Evolutionary conservation across 352 stramenopile species (phyloP), one percentile per base, ranked within the genome.

Genomic region (Phytophthora pistaciae): DNA sequence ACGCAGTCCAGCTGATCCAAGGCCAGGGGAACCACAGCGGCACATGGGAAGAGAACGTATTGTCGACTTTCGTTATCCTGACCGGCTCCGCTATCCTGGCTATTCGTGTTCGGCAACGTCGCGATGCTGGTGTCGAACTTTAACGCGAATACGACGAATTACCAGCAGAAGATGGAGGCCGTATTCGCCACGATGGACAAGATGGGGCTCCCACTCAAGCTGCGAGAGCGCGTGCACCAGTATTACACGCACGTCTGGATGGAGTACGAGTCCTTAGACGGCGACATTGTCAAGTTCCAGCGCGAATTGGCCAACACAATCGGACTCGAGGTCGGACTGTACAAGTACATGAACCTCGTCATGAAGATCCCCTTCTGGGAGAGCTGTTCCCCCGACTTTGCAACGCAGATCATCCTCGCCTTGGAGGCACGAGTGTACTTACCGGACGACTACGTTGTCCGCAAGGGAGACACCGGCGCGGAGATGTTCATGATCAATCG

Each of bases 401-500:
- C 31, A 7, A 59, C 53, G n/a, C 53, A 59, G 16, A 25, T 59
- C 29, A 36, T 59, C 3, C 18, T 59, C 14, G 44, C 18, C 29
- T 36, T 59, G 14, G 53, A 6, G 0, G 53, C 44, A 4, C 18
- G 53, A 5, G 53, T 59, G 3, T 59, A 59, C 21, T 10, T 59
- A 16, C 53, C 29, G 2, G 53, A 59, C 46, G 53, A 48, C 29
- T 59, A 59, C 20, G 53, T 59, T 18, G 31, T 48, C 8, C 53
- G 53, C 0, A 59, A 59, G 29, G 53, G 53, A n/a, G 53, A 59
- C 14, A 59, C 53, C 29, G 18, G 53, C 6, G 53, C 42, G 18
- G 53, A 59, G 31, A 59, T 59, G 53, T 59, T 59, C 31, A 59
- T 59, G 53, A 59, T 59, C 10, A 59, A 59, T 18, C 29, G 27